Percentiles rank a stretch among this genome's conserved stretches.
Conservation (phyloP, 768 basidiomycete genomes). For the Mrakia hoshinonis region DNA sequence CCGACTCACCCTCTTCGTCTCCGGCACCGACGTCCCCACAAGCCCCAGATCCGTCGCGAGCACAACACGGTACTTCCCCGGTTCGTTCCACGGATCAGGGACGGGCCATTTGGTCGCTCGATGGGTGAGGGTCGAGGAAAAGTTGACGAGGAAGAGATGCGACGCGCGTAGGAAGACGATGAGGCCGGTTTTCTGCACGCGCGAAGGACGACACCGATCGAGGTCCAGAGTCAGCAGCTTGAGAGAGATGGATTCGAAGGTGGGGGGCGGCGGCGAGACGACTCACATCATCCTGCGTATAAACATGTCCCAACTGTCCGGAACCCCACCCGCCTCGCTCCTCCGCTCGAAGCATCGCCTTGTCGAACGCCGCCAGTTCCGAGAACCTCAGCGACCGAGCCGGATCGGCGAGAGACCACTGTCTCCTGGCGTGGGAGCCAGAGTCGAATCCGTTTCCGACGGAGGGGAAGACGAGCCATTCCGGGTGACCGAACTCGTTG, state of each 20-base stretch:
- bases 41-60: slow-evolving; percentile 11
- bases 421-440: slow-evolving; percentile 26
- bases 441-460: slow-evolving; percentile 27
- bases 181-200: slow-evolving; percentile 5
- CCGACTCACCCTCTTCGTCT: background rate
- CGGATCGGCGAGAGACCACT: slow-evolving; percentile 29
- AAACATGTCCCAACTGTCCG: slow-evolving; percentile 18
- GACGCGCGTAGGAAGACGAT: slow-evolving; percentile 23
- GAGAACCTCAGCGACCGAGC: slow-evolving; percentile 23
- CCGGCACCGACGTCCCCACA: background rate
- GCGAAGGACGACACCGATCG: background rate
- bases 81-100: background rate
- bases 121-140: background rate
- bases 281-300: slow-evolving; percentile 25
- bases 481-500: slow-evolving; percentile 33
- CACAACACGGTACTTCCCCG: slow-evolving; percentile 2
- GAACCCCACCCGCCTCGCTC: slow-evolving; percentile 19
- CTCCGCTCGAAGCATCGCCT: slow-evolving; percentile 19
- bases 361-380: slow-evolving; percentile 25
- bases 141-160: slow-evolving; percentile 29
- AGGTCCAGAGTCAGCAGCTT: background rate
- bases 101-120: background rate
- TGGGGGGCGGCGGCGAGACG: background rate
- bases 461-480: slow-evolving; percentile 32
- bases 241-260: background rate